Percentiles rank a stretch among this genome's conserved stretches.
Evolutionary conservation across 2,329 filamentous ascomycete genomes (phyloP).

Genomic region (Fusarium sp.): DNA sequence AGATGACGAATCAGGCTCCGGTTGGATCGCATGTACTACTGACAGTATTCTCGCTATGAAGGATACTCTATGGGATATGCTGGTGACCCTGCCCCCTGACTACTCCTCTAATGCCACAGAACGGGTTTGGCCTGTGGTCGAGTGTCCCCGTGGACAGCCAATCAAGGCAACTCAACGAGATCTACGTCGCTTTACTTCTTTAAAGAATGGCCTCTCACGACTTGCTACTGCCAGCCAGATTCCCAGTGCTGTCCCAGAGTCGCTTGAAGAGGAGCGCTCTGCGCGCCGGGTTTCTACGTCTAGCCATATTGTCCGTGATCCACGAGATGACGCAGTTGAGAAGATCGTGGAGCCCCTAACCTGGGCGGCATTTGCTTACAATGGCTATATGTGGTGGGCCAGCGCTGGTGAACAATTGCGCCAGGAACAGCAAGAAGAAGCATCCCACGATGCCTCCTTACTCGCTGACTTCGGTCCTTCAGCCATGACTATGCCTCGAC

Average conservation of each 20-base stretch:
- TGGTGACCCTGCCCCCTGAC: constrained; percentile 82
- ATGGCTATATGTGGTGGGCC: constrained; percentile 91
- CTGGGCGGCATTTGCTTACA: constrained; percentile 82
- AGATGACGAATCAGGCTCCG: constrained; percentile 65
- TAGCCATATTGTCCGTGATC: constrained; percentile 50
- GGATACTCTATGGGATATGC: constrained; percentile 86
- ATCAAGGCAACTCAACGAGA: constrained; percentile 93
- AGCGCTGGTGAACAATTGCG: constrained; percentile 80
- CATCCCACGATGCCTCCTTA: constrained; percentile 66
- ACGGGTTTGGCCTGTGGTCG: constrained; percentile 81
- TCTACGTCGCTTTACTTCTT: constrained; percentile 79
- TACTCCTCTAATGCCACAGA: constrained; percentile 69
- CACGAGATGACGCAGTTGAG: constrained; percentile 64
- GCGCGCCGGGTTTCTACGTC: constrained; percentile 48
- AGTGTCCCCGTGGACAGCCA: constrained; percentile 71
- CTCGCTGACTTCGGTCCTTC: constrained; percentile 64
- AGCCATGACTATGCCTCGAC: constrained; percentile 50
- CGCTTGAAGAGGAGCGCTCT: constrained; percentile 47
- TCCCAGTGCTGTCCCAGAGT: constrained; percentile 46
- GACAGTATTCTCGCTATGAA: constrained; percentile 93
- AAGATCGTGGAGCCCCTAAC: constrained; percentile 71
- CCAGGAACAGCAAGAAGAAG: constrained; percentile 70
- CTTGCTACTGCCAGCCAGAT: constrained; percentile 50
- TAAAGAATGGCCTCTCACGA: constrained; percentile 72
- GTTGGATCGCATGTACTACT: constrained; percentile 96